A percentile compares a stretch with the other conserved stretches of the same genome.
phyloP scores from a whole-genome alignment of 306 rosid species.

The Pyrus pyrifolia region DNA sequence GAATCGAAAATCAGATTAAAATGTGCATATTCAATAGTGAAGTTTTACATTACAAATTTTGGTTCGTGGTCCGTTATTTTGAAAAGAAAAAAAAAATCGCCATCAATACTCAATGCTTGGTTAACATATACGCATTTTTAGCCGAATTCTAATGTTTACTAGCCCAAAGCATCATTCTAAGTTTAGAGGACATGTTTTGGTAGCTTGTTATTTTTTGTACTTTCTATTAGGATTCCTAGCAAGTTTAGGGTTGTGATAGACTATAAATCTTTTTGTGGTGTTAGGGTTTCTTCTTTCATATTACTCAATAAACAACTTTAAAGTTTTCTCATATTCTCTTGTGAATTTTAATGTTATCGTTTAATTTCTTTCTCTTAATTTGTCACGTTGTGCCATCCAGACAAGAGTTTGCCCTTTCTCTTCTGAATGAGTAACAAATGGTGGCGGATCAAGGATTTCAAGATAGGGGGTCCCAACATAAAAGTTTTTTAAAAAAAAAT shows the following conservation, averaged over 20 bases:
- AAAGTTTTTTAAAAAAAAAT: too few relatives aligned
- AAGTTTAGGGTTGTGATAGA: not conserved
- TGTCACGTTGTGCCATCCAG: not conserved
- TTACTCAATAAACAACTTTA: not conserved
- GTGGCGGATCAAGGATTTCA: too few relatives aligned
- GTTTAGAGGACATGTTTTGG: not conserved
- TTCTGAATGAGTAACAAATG: not conserved
- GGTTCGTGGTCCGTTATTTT: not conserved
- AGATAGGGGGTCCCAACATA: too few relatives aligned
- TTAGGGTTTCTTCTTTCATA: not conserved
- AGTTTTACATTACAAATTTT: not conserved
- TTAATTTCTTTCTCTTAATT: too few relatives aligned
- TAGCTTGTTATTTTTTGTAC: not conserved
- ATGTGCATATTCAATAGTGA: not conserved
- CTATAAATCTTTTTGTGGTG: not conserved
- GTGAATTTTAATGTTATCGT: not conserved
- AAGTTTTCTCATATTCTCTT: not conserved
- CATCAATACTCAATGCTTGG: too few relatives aligned
- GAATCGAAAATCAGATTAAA: too few relatives aligned
- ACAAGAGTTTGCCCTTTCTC: not conserved
- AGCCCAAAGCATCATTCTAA: not conserved
- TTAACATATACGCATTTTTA: too few relatives aligned
- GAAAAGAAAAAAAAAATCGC: not conserved
- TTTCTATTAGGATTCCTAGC: not conserved
- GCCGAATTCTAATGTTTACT: too few relatives aligned